Percentiles rank a stretch among this genome's conserved stretches.
phyloP scores from a whole-genome alignment of 306 rosid genomes.

The Datisca glomerata region DNA sequence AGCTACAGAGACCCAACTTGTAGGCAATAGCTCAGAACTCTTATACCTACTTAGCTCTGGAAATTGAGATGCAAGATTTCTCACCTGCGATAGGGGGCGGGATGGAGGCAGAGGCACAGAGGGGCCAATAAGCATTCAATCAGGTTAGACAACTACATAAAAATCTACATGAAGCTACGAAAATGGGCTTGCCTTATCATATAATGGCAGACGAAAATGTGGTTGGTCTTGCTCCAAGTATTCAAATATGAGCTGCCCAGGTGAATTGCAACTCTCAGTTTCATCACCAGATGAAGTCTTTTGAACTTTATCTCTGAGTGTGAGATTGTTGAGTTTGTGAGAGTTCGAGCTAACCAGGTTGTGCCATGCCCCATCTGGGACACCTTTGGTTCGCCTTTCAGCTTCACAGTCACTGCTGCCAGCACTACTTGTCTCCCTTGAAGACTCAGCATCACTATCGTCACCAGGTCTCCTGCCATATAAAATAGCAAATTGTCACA shows the following conservation, averaged over 20 bases:
- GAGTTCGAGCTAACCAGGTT: constrained; percentile 13
- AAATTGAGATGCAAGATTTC: constrained; percentile 34
- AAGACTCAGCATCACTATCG: constrained; percentile 28
- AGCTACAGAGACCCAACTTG: constrained; percentile 60
- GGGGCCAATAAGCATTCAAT: background rate
- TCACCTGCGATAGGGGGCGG: constrained; percentile 19
- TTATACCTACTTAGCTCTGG: constrained; percentile 26
- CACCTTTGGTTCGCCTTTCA: constrained; percentile 23
- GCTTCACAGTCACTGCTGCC: constrained; percentile 35
- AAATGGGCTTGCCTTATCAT: constrained; percentile 33
- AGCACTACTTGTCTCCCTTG: constrained; percentile 35
- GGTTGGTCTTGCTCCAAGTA: constrained; percentile 42
- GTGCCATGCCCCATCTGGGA: constrained; percentile 15
- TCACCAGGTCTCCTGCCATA: constrained; percentile 27
- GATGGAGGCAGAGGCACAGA: background rate
- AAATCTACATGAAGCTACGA: background rate
- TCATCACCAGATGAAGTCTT: constrained; percentile 26
- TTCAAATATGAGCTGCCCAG: constrained; percentile 26
- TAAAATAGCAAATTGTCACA: background rate
- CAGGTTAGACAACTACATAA: background rate
- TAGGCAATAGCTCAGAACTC: constrained; percentile 40
- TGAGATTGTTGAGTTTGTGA: constrained; percentile 20
- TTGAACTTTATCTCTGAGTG: constrained; percentile 22
- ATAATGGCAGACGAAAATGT: constrained; percentile 35
- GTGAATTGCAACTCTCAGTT: constrained; percentile 25